These are phyloP conservation scores for Termitomyces sp. DNA, from an alignment of 768 basidiomycete species.

Conservation along the genomic window DNA sequence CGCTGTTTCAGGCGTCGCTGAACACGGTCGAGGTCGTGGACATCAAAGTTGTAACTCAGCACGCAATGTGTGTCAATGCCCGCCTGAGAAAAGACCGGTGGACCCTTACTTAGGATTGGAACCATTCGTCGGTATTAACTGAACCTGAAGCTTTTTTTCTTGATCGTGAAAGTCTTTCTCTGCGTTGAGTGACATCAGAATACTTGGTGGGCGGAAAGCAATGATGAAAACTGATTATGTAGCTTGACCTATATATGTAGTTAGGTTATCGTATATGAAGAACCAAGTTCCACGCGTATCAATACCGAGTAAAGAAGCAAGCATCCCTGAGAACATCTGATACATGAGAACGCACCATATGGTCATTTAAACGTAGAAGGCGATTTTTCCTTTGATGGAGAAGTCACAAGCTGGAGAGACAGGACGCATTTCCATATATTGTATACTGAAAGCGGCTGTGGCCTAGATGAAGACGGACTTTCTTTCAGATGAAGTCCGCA, in stretches of 20 bases:
- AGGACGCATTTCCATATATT: too few species aligned
- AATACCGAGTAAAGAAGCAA: not conserved
- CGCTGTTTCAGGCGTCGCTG: slow-evolving; percentile 72
- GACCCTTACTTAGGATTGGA: slow-evolving; percentile 1
- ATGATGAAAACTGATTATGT: too few species aligned
- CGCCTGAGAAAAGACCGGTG: not conserved
- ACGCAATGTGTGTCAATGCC: not conserved
- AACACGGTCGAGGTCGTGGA: slow-evolving; percentile 62
- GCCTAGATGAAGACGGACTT: too few species aligned
- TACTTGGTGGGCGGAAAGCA: not conserved
- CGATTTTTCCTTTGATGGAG: too few species aligned
- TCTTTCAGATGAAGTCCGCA: too few species aligned
- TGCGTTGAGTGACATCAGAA: not conserved
- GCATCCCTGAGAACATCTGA: too few species aligned
- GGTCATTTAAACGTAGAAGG: too few species aligned
- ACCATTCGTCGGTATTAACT: not conserved
- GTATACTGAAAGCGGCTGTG: too few species aligned
- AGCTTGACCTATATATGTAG: not conserved
- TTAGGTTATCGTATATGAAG: not conserved
- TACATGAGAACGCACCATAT: too few species aligned
- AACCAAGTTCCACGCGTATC: too few species aligned
- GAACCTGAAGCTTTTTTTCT: not conserved
- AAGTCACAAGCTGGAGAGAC: too few species aligned
- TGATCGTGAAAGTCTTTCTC: not conserved
- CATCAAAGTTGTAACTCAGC: slow-evolving; percentile 45